Conservation (phyloP, 768 basidiomycete genomes). For the Kwoniella bestiolae region DNA sequence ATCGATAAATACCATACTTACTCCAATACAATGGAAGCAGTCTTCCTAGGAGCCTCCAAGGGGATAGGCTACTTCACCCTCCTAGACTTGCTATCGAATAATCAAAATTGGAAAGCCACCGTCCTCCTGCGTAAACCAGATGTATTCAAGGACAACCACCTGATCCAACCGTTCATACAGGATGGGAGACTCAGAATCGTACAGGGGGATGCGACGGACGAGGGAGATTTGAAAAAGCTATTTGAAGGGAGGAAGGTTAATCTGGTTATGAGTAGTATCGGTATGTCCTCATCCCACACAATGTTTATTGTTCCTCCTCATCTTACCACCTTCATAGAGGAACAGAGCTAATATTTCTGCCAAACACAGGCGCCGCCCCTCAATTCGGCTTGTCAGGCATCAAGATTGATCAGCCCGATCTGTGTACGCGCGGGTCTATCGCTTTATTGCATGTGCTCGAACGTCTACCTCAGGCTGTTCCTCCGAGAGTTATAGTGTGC, state of each 20-base stretch:
- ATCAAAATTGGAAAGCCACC: slow-evolving; percentile 8
- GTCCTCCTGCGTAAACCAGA: slow-evolving; percentile 33
- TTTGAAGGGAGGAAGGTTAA: slow-evolving; percentile 28
- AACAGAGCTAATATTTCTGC: neutral
- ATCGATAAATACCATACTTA: too few species aligned
- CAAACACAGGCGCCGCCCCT: slow-evolving; percentile 25
- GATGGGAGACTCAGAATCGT: slow-evolving; percentile 18
- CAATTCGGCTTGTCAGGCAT: slow-evolving; percentile 20
- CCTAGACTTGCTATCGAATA: slow-evolving; percentile 10
- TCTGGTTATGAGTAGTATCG: slow-evolving; percentile 33
- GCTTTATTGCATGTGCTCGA: slow-evolving; percentile 21
- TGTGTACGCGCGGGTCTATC: slow-evolving; percentile 24
- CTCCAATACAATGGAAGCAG: slow-evolving; percentile 24
- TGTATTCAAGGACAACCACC: slow-evolving; percentile 9
- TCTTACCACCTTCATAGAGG: too few species aligned
- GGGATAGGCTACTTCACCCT: slow-evolving; percentile 23
- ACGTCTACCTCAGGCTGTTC: neutral
- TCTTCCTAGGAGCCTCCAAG: slow-evolving; percentile 31
- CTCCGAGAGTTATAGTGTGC: slow-evolving; percentile 22
- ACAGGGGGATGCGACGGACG: slow-evolving; percentile 30
- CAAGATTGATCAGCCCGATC: slow-evolving; percentile 29
- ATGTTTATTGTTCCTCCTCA: neutral
- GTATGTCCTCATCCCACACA: slow-evolving; percentile 15
- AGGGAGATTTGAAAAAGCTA: slow-evolving; percentile 19
- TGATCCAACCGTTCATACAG: slow-evolving; percentile 16